Base-by-base conservation (phyloP, 441 rosid genomes). In the Bruguiera hainesii region DNA sequence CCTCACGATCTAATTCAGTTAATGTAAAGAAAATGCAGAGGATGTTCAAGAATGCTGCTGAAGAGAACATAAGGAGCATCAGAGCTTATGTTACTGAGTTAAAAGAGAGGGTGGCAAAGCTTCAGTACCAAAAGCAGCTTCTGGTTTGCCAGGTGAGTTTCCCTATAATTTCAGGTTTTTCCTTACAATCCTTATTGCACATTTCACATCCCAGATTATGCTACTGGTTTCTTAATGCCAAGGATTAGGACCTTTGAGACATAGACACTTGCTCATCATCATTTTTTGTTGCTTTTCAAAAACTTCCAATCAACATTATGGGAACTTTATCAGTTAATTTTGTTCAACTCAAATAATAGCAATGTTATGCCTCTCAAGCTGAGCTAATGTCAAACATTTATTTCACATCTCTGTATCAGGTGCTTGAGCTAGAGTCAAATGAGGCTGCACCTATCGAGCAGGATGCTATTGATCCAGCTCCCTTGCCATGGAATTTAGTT, bases 51-150 rank as follows among this genome's bases (percentile, higher is more conserved):
- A 86, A 82, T 78, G 98, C 98, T 48, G 94, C 97, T 20, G 98
- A 93, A 82, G 97, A 90, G 68, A 90, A 93, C 73, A 86, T 90
- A 46, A 82, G 82, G 18, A 93, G 85, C 78, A 90, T 93, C 63
- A 87, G 83, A 84, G 81, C 81, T 67, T 93, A 93, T 70, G 94
- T 93, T 63, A 85, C 96, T 26, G 95, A 89, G 75, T 65, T 93
- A 73, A 90, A 93, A 81, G 98, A 93, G 79, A 76, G 97, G 74
- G 97, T 93, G 42, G 97, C 97, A 33, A 93, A 93, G 78, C 86
- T 93, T 51, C 98, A 93, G 66, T 93, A 93, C 63, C 98, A 93
- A 78, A 93, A 93, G 80, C 97, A 90, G 82, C 98, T 93, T 75
- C 81, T 90, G 56, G 97, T 93, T 81, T 93, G 97, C 78, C 96